Evolutionary conservation across 768 basidiomycete species (phyloP), one percentile per base, ranked within the genome.

Genomic region (Pholiota microspora): DNA sequence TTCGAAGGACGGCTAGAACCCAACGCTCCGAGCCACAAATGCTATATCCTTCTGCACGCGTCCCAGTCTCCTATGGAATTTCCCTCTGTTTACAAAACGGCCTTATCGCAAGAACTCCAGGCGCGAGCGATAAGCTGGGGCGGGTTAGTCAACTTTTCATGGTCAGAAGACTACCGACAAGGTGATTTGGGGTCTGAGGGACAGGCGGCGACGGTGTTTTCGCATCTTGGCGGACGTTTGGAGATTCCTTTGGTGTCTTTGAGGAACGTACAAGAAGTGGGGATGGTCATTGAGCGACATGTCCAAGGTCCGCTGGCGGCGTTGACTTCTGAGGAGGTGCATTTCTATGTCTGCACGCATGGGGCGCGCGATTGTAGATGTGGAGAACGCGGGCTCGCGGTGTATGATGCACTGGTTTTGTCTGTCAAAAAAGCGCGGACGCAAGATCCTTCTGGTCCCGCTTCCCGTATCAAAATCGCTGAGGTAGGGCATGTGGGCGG

Each of bases 401-500:
- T 93, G 6, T 81, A 75, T 2, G 70, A 70, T 0, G 77, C 83
- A 2, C 64, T 94, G 24, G 70, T 72, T 15, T 70, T 74, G 3
- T 86, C 89, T 63, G 67, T 88, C 6, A 65, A 65, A 34, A 68
- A 63, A 35, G 74, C 77, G 46, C 67, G 64, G 18, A 56, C 68
- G 42, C 56, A 29, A 8, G 63, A 74, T 29, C 62, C 68, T 1
- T 40, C n/a, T 34, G 66, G 68, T 7, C 49, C 61, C 2, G 64
- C 67, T 0, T 59, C 56, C 5, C 58, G 64, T 34, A 55, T 82
- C 57, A 60, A 75, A 76, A 72, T 92, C 1, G 82, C 82, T 2
- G 83, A 90, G 58, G 80, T 86, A 5, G 87, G 80, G 2, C 92
- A 94, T 67, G 84, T 94, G 48, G 92, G 92, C 0, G 90, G 90